Evolutionary conservation across 768 basidiomycete genomes (phyloP).

Genomic region (Leccinum fibrillosum): DNA sequence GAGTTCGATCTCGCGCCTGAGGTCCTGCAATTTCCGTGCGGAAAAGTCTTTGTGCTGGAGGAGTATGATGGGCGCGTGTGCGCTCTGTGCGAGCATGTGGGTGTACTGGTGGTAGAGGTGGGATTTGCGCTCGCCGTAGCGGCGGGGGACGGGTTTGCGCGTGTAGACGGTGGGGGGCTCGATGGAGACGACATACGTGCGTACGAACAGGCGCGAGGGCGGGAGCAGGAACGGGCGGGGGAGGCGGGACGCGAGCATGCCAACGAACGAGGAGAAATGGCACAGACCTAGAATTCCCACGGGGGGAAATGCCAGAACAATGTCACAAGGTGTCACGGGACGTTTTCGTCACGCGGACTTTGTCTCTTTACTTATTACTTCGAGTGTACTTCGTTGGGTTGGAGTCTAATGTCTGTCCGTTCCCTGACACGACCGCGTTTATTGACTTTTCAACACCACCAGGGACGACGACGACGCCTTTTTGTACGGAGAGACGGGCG

Average conservation of each 20-base stretch:
- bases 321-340: constrained; percentile 26
- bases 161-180: constrained; percentile 48
- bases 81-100: constrained; percentile 59
- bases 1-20: constrained; percentile 64
- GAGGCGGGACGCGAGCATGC: constrained; percentile 12
- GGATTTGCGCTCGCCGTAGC: constrained; percentile 76
- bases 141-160: constrained; percentile 56
- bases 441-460: constrained; percentile 24
- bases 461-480: constrained; percentile 84
- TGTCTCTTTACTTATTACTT: constrained; percentile 22
- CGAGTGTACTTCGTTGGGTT: constrained; percentile 9
- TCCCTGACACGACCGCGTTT: constrained; percentile 14
- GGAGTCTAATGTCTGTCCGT: constrained; percentile 30
- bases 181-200: constrained; percentile 58
- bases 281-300: too few relatives aligned
- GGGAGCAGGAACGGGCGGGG: background rate
- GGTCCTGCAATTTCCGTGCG: constrained; percentile 59
- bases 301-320: background rate
- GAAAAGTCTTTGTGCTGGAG: constrained; percentile 77
- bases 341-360: constrained; percentile 23
- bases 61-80: constrained; percentile 65
- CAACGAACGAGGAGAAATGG: background rate
- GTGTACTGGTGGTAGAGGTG: constrained; percentile 80
- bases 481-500: constrained; percentile 59
- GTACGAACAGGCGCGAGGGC: constrained; percentile 16